These are phyloP conservation scores for Tricladium varicosporioides DNA, from an alignment of 2,329 filamentous ascomycete genomes.

Conservation along the genomic window DNA sequence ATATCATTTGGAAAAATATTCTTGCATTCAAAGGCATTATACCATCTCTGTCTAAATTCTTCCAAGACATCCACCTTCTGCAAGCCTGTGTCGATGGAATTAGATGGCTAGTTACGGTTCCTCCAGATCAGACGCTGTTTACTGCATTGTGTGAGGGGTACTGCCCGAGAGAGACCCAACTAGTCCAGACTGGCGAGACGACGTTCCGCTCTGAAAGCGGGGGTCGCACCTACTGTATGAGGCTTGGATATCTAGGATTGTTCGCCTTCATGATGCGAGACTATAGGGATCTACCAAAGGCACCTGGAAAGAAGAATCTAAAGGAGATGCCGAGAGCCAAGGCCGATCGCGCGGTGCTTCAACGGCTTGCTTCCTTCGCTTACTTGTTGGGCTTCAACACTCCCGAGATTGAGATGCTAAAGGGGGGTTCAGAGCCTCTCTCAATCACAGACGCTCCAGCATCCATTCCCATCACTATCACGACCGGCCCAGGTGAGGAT, in stretches of 20 bases:
- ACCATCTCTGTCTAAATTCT: conserved; percentile 19
- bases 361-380: conserved; percentile 14
- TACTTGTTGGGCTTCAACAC: conserved; percentile 14
- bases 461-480: conserved; percentile 7
- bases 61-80: conserved; percentile 17
- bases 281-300: conserved; percentile 11
- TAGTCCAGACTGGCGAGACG: conserved; percentile 11
- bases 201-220: conserved; percentile 4
- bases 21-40: conserved; percentile 14
- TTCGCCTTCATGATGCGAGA: conserved; percentile 13
- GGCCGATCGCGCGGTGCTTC: conserved; percentile 12
- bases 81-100: conserved; percentile 14
- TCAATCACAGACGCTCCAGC: background rate
- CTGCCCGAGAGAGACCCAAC: conserved; percentile 6
- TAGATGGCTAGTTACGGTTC: conserved; percentile 13
- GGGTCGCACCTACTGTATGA: conserved; percentile 7
- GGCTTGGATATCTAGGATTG: conserved; percentile 13
- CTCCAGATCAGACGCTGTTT: conserved; percentile 8
- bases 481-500: conserved; percentile 10
- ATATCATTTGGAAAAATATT: conserved; percentile 15
- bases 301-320: conserved; percentile 8
- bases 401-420: conserved; percentile 11
- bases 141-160: conserved; percentile 6
- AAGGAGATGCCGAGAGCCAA: conserved; percentile 18
- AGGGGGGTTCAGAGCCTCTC: background rate